phyloP scores from a whole-genome alignment of 371 early-diverging fungal genomes.

The Mortierella sp. region DNA sequence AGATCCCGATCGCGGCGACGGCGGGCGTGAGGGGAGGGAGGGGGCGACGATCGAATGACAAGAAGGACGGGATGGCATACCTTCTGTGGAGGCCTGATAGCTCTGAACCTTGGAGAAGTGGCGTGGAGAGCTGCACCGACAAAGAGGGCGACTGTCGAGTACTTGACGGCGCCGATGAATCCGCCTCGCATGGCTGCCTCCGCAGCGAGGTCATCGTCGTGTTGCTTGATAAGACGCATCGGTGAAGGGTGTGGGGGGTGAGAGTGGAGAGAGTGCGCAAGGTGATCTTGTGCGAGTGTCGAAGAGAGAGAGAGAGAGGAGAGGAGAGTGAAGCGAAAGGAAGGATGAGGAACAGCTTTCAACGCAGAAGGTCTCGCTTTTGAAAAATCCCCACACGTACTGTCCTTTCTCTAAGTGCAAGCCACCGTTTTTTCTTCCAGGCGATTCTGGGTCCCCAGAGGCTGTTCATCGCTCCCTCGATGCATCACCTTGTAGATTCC shows the following conservation, averaged over 20 bases:
- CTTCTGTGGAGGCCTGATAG: constrained; percentile 46
- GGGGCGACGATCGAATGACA: not conserved
- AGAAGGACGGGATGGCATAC: constrained; percentile 7
- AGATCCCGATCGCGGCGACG: no score
- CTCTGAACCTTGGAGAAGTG: constrained; percentile 43
- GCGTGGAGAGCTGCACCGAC: constrained; percentile 38
- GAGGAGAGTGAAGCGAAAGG: not conserved
- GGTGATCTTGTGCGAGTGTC: not conserved
- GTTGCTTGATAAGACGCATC: constrained; percentile 50
- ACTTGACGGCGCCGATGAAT: constrained; percentile 45
- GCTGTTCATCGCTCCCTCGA: no score
- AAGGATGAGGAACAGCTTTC: not conserved
- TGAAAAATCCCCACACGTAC: no score
- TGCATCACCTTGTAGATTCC: no score
- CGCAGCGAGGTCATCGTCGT: constrained; percentile 49
- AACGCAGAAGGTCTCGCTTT: no score
- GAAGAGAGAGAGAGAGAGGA: not conserved
- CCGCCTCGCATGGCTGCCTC: constrained; percentile 50
- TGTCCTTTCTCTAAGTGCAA: no score
- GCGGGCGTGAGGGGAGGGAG: no score
- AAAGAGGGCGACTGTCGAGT: constrained; percentile 46
- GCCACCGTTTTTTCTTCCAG: no score
- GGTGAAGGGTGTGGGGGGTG: not conserved
- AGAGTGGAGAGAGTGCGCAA: not conserved
- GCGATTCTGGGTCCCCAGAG: no score